Conservation (phyloP, 169 alveolate genomes). For the Cryptosporidium viatorum region DNA sequence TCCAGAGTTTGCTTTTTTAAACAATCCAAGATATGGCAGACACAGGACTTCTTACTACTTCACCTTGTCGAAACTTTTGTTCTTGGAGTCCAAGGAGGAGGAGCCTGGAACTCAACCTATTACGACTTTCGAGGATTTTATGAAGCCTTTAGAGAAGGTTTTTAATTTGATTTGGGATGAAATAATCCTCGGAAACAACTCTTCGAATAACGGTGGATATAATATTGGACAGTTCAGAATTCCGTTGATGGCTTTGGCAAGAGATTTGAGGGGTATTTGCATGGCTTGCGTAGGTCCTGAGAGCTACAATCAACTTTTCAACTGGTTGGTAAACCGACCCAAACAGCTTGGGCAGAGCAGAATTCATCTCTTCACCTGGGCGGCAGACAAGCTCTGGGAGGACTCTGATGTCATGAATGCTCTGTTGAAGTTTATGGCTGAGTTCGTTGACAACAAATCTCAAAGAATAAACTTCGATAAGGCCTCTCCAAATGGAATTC, state of each 20-base stretch:
- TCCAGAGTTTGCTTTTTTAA: conserved; percentile 80
- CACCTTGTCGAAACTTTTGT: conserved; percentile 89
- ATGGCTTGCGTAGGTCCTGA: conserved; percentile 84
- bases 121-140: conserved; percentile 83
- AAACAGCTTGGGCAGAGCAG: conserved; percentile 85
- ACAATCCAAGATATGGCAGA: conserved; percentile 83
- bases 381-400: conserved; percentile 90
- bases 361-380: conserved; percentile 84
- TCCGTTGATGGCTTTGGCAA: conserved; percentile 89
- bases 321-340: conserved; percentile 90
- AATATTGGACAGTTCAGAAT: conserved; percentile 78
- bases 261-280: conserved; percentile 91
- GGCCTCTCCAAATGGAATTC: conserved; percentile 92
- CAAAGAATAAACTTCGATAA: conserved; percentile 92
- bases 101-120: conserved; percentile 71
- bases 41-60: conserved; percentile 91
- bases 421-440: conserved; percentile 90
- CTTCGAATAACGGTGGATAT: conserved; percentile 37
- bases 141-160: conserved; percentile 84
- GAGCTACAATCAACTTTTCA: conserved; percentile 88
- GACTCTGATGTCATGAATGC: conserved; percentile 91
- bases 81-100: conserved; percentile 85
- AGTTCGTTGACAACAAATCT: conserved; percentile 86
- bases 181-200: conserved; percentile 78
- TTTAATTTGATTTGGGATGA: conserved; percentile 81